These are phyloP conservation scores for Tetracladium maxilliforme DNA, from an alignment of 2,329 filamentous ascomycete species.

Conservation along the genomic window DNA sequence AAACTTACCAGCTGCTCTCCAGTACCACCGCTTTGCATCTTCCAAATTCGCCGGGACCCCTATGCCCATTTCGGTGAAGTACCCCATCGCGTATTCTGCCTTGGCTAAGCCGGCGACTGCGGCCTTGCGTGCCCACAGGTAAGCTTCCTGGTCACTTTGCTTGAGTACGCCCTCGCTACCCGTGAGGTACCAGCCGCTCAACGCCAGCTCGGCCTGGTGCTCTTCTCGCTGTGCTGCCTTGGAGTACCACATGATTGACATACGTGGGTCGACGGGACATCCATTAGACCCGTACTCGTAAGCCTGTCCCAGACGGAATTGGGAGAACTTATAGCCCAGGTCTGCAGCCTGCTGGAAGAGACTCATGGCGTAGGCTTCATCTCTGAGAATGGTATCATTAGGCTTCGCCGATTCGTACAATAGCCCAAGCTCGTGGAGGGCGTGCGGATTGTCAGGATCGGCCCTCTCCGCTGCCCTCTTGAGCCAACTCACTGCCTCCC, in stretches of 20 bases:
- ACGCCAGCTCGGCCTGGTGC: slow-evolving; percentile 76
- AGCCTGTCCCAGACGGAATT: slow-evolving; percentile 75
- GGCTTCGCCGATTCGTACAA: slow-evolving; percentile 47
- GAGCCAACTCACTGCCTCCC: slow-evolving; percentile 82
- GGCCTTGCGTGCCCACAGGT: slow-evolving; percentile 91
- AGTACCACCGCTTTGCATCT: slow-evolving; percentile 97
- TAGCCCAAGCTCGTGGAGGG: slow-evolving; percentile 73
- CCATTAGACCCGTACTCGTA: slow-evolving; percentile 83
- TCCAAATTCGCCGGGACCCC: slow-evolving; percentile 76
- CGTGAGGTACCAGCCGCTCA: slow-evolving; percentile 90
- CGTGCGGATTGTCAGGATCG: slow-evolving; percentile 83
- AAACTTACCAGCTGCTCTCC: slow-evolving; percentile 81
- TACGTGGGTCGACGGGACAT: slow-evolving; percentile 66
- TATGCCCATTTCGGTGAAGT: slow-evolving; percentile 92
- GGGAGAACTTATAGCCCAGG: slow-evolving; percentile 87
- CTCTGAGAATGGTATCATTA: slow-evolving; percentile 61
- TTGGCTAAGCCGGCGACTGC: slow-evolving; percentile 79
- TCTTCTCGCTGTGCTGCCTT: slow-evolving; percentile 84
- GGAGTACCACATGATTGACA: slow-evolving; percentile 89
- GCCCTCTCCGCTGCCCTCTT: slow-evolving; percentile 84
- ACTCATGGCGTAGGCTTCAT: slow-evolving; percentile 67
- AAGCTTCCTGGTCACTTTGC: slow-evolving; percentile 91
- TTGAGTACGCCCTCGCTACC: slow-evolving; percentile 75
- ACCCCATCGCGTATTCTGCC: slow-evolving; percentile 96
- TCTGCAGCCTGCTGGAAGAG: slow-evolving; percentile 78